Evolutionary conservation across 352 stramenopile species (phyloP).

Genomic region (Blastocystis hominis): DNA sequence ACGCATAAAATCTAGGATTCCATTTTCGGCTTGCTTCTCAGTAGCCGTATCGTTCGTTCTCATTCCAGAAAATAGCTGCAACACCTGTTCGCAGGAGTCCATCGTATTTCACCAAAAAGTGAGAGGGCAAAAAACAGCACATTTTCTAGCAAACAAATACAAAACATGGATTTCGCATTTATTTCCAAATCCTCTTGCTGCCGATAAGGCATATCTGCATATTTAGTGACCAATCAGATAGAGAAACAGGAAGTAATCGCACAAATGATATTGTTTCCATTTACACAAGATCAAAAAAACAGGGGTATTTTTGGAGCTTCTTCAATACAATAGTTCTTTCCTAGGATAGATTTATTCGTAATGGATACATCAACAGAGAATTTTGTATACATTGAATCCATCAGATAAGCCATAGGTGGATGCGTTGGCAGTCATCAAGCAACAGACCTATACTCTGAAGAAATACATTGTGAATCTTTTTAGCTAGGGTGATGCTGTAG

Average conservation of each 20-base stretch:
- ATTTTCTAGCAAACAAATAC: background rate
- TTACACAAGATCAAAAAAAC: background rate
- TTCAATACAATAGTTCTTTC: background rate
- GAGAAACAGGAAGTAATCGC: no score
- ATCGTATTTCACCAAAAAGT: background rate
- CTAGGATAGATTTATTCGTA: background rate
- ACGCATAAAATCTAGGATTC: conserved; percentile 33
- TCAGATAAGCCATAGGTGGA: conserved; percentile 3
- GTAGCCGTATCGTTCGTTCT: background rate
- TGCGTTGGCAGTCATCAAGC: conserved; percentile 42
- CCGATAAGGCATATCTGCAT: background rate
- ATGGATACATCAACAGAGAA: conserved; percentile 48
- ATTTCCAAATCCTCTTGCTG: background rate
- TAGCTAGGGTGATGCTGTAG: background rate
- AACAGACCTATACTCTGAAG: background rate
- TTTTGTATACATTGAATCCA: background rate
- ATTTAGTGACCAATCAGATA: background rate
- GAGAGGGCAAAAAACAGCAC: background rate
- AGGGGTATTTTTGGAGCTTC: background rate
- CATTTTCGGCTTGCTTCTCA: conserved; percentile 18
- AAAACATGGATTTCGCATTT: no score
- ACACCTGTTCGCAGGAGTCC: background rate
- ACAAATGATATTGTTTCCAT: background rate
- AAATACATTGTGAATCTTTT: conserved; percentile 4
- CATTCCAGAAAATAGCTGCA: background rate